Evolutionary conservation across 306 rosid species (phyloP).

Genomic region (Aeschynomene evenia): DNA sequence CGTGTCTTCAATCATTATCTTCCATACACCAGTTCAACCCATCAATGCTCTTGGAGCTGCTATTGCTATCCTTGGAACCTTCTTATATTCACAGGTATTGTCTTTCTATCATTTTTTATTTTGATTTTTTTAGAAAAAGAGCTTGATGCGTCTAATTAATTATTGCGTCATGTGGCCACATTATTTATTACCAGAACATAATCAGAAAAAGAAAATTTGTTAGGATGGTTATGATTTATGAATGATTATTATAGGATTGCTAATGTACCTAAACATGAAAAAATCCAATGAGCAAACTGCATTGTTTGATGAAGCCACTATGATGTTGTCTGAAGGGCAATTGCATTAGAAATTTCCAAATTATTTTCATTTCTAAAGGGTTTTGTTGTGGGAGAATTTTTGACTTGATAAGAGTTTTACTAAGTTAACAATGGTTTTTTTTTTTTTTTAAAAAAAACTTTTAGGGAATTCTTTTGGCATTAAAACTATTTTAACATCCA

Average conservation of each 20-base stretch:
- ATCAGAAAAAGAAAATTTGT: not conserved
- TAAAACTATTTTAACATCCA: too few relatives aligned
- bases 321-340: not conserved
- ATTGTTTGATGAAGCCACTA: not conserved
- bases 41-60: conserved; percentile 95
- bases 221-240: not conserved
- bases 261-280: not conserved
- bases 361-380: not conserved
- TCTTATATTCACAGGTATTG: conserved; percentile 91
- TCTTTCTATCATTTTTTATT: not conserved
- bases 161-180: not conserved
- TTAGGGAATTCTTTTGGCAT: too few relatives aligned
- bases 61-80: conserved; percentile 88
- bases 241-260: not conserved
- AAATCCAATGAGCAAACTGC: not conserved
- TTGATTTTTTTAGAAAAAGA: not conserved
- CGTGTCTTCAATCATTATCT: conserved; percentile 92
- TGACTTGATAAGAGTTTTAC: not conserved
- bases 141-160: not conserved
- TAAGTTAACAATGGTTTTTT: too few relatives aligned
- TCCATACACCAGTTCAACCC: conserved; percentile 94
- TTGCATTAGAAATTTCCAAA: not conserved
- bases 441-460: too few relatives aligned
- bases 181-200: not conserved
- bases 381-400: not conserved